A percentile compares a stretch with the other conserved stretches of the same genome.
Conservation (phyloP, 2,329 filamentous ascomycete genomes). For the Colletotrichum falcatum region DNA sequence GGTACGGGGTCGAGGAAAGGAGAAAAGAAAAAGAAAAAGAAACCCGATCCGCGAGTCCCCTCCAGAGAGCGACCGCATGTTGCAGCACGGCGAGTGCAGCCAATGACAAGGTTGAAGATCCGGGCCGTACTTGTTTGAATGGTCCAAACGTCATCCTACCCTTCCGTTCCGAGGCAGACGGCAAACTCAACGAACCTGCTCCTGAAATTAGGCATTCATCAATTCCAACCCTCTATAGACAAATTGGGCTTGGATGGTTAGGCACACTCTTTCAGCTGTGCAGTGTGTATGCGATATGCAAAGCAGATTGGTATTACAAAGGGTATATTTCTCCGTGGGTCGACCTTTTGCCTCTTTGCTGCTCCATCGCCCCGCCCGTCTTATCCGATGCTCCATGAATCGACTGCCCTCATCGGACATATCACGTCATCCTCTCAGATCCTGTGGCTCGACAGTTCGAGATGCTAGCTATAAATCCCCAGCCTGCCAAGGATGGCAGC, state of each 20-base stretch:
- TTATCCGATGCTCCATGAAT: constrained; percentile 31
- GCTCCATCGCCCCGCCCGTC: constrained; percentile 11
- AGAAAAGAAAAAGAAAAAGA: too few relatives aligned
- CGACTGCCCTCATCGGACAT: constrained; percentile 5
- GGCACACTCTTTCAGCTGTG: neutral
- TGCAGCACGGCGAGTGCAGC: constrained; percentile 21
- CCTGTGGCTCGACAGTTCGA: constrained; percentile 6
- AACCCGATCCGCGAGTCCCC: constrained; percentile 12
- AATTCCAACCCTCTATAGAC: neutral
- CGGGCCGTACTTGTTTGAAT: constrained; percentile 22
- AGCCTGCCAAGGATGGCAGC: neutral
- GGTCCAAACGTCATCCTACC: constrained; percentile 36
- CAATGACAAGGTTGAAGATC: constrained; percentile 23
- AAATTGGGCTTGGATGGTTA: too few relatives aligned
- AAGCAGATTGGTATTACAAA: constrained; percentile 32
- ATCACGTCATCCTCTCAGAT: constrained; percentile 1
- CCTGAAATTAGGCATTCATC: neutral
- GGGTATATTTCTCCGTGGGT: constrained; percentile 36
- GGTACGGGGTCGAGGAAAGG: neutral
- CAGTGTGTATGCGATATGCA: constrained; percentile 4
- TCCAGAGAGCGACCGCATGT: constrained; percentile 18
- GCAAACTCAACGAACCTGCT: constrained; percentile 7
- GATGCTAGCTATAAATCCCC: neutral
- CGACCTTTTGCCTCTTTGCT: constrained; percentile 23
- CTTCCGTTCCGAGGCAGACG: constrained; percentile 6